Evolutionary conservation across 2,329 filamentous ascomycete genomes (phyloP), one percentile per base, ranked within the genome.

Genomic region (Fusarium austroafricanum): DNA sequence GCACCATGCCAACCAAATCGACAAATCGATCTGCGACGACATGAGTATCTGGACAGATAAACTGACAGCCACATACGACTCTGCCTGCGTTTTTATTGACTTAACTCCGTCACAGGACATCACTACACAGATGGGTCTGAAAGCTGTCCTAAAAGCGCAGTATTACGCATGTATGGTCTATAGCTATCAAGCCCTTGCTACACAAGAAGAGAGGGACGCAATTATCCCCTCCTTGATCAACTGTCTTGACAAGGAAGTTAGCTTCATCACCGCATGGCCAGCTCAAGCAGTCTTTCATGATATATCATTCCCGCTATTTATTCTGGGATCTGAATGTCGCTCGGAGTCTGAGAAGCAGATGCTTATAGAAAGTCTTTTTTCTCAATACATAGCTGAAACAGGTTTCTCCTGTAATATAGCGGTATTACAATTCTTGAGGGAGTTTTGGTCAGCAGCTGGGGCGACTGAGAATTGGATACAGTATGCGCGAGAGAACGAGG

Each of bases 361-460:
- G 0, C 8, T 51, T 17, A 35, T 56, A 6, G 20, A 52, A 8
- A 20, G 15, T 1, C 17, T 56, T 2, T 56, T 56, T 15, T 23
- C 38, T 14, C 28, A 56, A 2, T 35, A 14, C 4, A 52, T 56
- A 28, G 45, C 45, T 15, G 11, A 37, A 7, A 56, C 53, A 4
- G 53, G 53, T 6, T 56, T 56, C 17, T 56, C 53, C 10, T 56
- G 53, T 2, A 56, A 56, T 6, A 40, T 35, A 3, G 37, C 45
- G 4, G 53, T 52, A 11, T 12, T 52, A 6, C 10, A 56, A 2
- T 56, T 56, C 15, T 23, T 56, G 53, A 31, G 15, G 17, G 45
- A 26, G 4, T 56, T 52, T n/a, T 56, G 53, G 53, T 18, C 12
- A 10, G 37, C 44, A 11, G n/a, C 17, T 33, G 45, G 18, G 7